phyloP scores from a whole-genome alignment of 805 yeast genomes.

The Myxozyma vanderwaltii region DNA sequence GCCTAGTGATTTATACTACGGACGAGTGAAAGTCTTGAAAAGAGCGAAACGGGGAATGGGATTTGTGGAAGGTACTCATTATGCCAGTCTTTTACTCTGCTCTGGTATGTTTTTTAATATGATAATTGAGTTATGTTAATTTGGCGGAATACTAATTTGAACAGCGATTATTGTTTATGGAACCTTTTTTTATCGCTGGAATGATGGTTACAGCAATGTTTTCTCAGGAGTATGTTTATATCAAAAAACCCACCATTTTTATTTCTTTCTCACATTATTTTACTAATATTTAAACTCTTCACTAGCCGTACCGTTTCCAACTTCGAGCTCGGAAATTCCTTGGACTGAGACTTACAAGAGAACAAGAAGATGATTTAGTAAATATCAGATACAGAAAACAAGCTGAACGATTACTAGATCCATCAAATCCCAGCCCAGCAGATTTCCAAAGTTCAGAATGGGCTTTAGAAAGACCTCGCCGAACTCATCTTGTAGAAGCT shows the following conservation, averaged over 20 bases:
- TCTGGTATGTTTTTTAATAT: conserved; percentile 9
- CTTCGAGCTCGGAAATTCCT: conserved; percentile 57
- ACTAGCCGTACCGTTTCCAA: conserved; percentile 58
- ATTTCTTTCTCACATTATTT: neutral
- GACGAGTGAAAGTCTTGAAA: conserved; percentile 71
- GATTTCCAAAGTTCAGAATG: conserved; percentile 44
- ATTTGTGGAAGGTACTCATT: conserved; percentile 41
- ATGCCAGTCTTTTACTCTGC: conserved; percentile 26
- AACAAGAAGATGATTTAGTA: conserved; percentile 66
- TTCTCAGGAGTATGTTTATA: conserved; percentile 51
- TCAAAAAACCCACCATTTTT: too few species aligned
- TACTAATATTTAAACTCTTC: neutral
- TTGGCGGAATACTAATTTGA: too few species aligned
- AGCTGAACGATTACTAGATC: conserved; percentile 40
- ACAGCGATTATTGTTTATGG: conserved; percentile 57
- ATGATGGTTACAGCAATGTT: conserved; percentile 77
- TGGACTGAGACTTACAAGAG: conserved; percentile 56
- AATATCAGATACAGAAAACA: conserved; percentile 47
- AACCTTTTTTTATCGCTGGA: conserved; percentile 79
- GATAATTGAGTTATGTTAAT: neutral
- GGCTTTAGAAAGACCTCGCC: conserved; percentile 67
- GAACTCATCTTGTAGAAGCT: conserved; percentile 73
- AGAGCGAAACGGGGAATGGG: conserved; percentile 62
- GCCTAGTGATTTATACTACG: conserved; percentile 69
- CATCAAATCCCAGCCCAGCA: conserved; percentile 43